Percentiles rank a stretch among this genome's conserved stretches.
Conservation (phyloP, 2,329 filamentous ascomycete species). For the Macroventuria anomochaeta region DNA sequence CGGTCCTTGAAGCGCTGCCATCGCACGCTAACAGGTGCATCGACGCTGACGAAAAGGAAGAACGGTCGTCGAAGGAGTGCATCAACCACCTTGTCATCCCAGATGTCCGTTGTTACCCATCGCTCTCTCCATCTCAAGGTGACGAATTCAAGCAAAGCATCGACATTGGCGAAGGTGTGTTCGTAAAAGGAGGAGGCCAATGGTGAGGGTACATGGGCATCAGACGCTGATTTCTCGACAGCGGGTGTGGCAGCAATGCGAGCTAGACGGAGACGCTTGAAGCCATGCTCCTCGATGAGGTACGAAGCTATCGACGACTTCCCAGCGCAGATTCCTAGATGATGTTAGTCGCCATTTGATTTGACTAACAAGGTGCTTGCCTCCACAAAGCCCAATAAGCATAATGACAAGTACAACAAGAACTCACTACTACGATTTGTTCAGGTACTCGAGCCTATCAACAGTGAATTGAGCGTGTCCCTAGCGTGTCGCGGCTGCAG, state of each 20-base stretch:
- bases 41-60: constrained; percentile 90
- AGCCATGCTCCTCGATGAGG: constrained; percentile 82
- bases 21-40: constrained; percentile 83
- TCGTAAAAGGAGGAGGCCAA: constrained; percentile 29
- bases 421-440: too few species aligned
- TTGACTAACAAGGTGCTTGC: constrained; percentile 24
- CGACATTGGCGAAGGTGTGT: constrained; percentile 57
- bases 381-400: constrained; percentile 74
- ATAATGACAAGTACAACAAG: constrained; percentile 54
- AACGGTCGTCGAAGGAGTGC: constrained; percentile 81
- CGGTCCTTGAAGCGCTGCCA: constrained; percentile 77
- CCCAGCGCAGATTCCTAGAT: constrained; percentile 84
- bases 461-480: constrained; percentile 6
- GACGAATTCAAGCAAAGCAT: constrained; percentile 80
- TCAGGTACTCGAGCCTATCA: too few species aligned
- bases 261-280: constrained; percentile 72
- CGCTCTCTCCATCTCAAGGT: constrained; percentile 82
- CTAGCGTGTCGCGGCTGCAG: constrained; percentile 30
- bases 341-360: constrained; percentile 20
- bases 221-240: constrained; percentile 50
- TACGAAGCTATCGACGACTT: constrained; percentile 91
- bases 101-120: constrained; percentile 87
- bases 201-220: constrained; percentile 31
- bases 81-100: constrained; percentile 75
- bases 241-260: constrained; percentile 46